Evolutionary conservation across 1,284 basidiomycete species (phyloP), one percentile per base, ranked within the genome.

Genomic region (Mycosarcoma mackinlayi): DNA sequence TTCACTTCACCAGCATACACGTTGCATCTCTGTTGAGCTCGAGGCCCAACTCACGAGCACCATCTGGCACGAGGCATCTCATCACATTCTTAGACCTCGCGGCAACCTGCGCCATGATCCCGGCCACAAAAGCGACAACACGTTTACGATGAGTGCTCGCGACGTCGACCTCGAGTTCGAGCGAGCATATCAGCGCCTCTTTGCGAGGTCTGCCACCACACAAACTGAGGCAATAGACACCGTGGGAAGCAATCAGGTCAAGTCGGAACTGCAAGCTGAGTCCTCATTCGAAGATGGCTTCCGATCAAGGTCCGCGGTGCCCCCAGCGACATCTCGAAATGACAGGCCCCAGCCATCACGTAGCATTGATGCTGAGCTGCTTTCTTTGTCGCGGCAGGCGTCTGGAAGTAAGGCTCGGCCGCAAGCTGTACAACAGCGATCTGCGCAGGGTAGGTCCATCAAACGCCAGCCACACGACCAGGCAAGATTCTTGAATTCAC

Each of bases 141-240:
- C 23, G 18, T 19, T 4, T 50, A 61, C 28, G 5, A 67, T 67
- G 64, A 67, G 58, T 45, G 40, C 44, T 30, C 49, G 54, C 31
- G 67, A 70, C 38, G 50, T 60, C 46, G 67, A 70, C 56, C 34
- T 49, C 49, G 67, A 64, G 27, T 70, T 70, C 40, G 67, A 70
- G 27, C 39, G 57, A 34, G 67, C 67, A 9, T 64, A 61, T 16
- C 45, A 56, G 34, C 66, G 66, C 19, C 58, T 67, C 35, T 67
- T 67, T 27, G 51, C 53, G 6, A 45, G 38, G 4, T 49, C 59
- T 6, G 16, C 54, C 4, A 7, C 49, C 4, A 7, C 35, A 4
- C 6, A 16, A 2, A 6, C 39, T 10, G 16, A 8, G 16, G 25
- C n/a, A n/a, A 6, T 27, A 18, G n/a, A 10, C 16, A 18, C 30